Evolutionary conservation across 164 flowering plant genomes (phyloP), one percentile per base, ranked within the genome.

Genomic region (Houttuynia cordata): DNA sequence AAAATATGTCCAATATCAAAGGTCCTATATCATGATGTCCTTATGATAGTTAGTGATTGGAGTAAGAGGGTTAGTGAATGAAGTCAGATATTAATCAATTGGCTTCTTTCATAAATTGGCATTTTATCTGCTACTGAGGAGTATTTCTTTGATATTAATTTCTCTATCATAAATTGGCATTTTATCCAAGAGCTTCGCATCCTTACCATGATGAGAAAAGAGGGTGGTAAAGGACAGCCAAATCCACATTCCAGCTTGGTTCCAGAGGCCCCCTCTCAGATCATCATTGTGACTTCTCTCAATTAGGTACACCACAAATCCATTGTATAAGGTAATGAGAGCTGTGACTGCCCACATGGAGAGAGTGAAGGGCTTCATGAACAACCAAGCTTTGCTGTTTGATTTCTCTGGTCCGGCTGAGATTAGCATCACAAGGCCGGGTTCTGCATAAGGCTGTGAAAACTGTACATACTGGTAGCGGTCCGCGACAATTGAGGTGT

Each of bases 341-440:
- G 24, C 56, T 2, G 59, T 62, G 7, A 51, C 5, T 10, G 17
- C 24, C 70, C 74, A 66, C 63, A 60, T 64, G 4, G 21, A 34
- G 37, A 10, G 24, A 5, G 75, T 77, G 70, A 74, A 74, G 42
- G 80, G 78, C 60, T 62, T 63, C 67, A 71, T 8, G 56, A 73
- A 66, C 23, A 71, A 7, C 75, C 77, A 73, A 42, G 69, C 57
- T 39, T 49, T 56, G 8, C 54, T 8, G 1, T 64, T 24, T 45
- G 49, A 45, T 37, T 45, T 60, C 14, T 64, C 34, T 9, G 47
- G 24, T 50, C 61, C 53, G 39, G 40, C 50, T 0, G 62, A 57
- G 12, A 75, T 72, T 17, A 78, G 60, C 72, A 82, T 70, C 49
- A 37, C 30, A 18, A 81, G 53, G 8, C 79, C 78, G 17, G 81